phyloP scores from a whole-genome alignment of 2,329 filamentous ascomycete genomes.

The Xylaria sp. region DNA sequence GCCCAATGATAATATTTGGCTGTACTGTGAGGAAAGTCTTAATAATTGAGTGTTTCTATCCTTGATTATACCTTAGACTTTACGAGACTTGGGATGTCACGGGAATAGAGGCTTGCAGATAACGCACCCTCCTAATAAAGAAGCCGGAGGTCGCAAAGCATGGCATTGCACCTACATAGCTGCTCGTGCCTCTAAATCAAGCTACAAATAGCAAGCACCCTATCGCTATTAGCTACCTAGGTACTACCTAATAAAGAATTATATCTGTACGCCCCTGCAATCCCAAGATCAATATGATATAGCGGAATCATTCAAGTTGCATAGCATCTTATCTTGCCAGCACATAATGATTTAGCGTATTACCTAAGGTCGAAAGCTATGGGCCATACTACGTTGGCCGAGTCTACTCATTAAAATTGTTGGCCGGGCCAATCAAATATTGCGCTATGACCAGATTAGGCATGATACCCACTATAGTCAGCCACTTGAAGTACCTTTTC shows the following conservation, averaged over 20 bases:
- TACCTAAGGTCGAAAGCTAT: no score
- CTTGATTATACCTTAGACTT: neutral
- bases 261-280: neutral
- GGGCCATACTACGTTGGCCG: no score
- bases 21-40: neutral
- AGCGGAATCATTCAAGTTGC: neutral
- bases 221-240: neutral
- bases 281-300: neutral
- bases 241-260: neutral
- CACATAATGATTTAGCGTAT: no score
- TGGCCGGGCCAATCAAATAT: no score
- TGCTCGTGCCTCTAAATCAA: neutral
- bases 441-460: no score
- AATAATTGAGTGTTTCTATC: neutral
- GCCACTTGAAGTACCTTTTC: no score
- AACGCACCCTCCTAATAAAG: neutral
- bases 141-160: neutral
- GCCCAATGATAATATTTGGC: neutral
- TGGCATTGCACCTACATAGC: neutral
- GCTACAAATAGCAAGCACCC: neutral
- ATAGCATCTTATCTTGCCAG: neutral
- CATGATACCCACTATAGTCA: no score
- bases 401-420: no score
- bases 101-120: neutral
- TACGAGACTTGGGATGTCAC: neutral